Conservation (phyloP, 805 yeast species). For the Metschnikowia lochheadii region DNA sequence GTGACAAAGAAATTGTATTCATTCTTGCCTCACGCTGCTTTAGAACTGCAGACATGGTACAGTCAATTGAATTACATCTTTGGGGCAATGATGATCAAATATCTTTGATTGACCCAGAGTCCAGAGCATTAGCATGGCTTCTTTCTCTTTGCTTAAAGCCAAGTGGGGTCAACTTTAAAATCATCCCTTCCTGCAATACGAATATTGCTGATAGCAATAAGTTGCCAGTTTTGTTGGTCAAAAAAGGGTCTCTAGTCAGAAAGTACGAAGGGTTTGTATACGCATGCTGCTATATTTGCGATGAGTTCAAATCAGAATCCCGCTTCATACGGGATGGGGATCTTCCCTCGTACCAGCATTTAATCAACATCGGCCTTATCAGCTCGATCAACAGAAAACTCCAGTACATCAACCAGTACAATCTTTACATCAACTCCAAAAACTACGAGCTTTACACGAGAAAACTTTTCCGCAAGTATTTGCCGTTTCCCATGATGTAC, state of each 20-base stretch:
- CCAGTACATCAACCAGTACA: slow-evolving; percentile 50
- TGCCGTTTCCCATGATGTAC: slow-evolving; percentile 75
- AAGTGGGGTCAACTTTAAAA: slow-evolving; percentile 17
- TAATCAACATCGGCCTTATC: slow-evolving; percentile 44
- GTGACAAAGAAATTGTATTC: background rate
- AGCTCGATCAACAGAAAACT: slow-evolving; percentile 41
- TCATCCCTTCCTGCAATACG: slow-evolving; percentile 58
- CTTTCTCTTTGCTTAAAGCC: slow-evolving; percentile 22
- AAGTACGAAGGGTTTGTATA: slow-evolving; percentile 38
- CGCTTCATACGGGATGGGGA: slow-evolving; percentile 11
- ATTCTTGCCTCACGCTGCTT: background rate
- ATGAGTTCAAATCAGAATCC: slow-evolving; percentile 12
- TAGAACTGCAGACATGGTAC: slow-evolving; percentile 1
- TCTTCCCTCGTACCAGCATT: slow-evolving; percentile 18
- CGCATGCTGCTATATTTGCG: slow-evolving; percentile 32
- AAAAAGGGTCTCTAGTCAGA: slow-evolving; percentile 12
- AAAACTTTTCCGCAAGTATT: slow-evolving; percentile 45
- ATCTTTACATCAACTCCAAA: slow-evolving; percentile 48
- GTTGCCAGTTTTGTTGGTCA: slow-evolving; percentile 45
- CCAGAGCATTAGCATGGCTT: slow-evolving; percentile 45
- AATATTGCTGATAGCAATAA: slow-evolving; percentile 46
- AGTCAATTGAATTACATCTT: slow-evolving; percentile 37
- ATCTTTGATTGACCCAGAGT: slow-evolving; percentile 50
- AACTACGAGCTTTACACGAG: slow-evolving; percentile 63
- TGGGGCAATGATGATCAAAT: slow-evolving; percentile 47